Percentiles rank a stretch among this genome's conserved stretches.
phyloP scores from a whole-genome alignment of 2,329 filamentous ascomycete species.

The Dothideomycetes sp. region DNA sequence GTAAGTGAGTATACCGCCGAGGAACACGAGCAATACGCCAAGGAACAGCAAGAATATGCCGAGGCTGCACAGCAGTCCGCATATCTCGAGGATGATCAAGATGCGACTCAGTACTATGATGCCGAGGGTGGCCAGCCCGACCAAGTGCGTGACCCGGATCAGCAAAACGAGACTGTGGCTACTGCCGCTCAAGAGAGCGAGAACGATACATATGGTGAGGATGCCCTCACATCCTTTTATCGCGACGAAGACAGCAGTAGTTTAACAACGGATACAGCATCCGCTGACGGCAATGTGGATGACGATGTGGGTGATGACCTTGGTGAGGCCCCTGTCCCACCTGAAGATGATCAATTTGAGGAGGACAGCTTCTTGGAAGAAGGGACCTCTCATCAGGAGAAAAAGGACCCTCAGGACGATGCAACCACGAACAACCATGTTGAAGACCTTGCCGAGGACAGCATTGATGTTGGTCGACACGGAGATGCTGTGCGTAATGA shows the following conservation, averaged over 20 bases:
- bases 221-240: background rate
- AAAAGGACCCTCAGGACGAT: too few relatives aligned
- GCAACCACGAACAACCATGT: too few relatives aligned
- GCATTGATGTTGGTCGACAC: too few relatives aligned
- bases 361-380: slow-evolving; percentile 6
- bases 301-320: background rate
- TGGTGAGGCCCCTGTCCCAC: background rate
- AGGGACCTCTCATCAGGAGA: too few relatives aligned
- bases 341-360: slow-evolving; percentile 5
- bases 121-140: slow-evolving; percentile 1
- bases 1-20: background rate
- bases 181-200: background rate
- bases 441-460: background rate
- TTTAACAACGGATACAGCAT: background rate
- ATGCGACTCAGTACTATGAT: slow-evolving; percentile 4
- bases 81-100: slow-evolving; percentile 5
- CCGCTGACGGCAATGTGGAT: background rate
- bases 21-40: background rate
- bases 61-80: too few relatives aligned
- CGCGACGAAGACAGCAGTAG: background rate
- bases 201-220: background rate
- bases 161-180: background rate
- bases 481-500: too few relatives aligned
- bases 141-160: background rate
- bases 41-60: background rate